Evolutionary conservation across 306 rosid species (phyloP), one percentile per base, ranked within the genome.

Genomic region (Dalbergia cochinchinensis): DNA sequence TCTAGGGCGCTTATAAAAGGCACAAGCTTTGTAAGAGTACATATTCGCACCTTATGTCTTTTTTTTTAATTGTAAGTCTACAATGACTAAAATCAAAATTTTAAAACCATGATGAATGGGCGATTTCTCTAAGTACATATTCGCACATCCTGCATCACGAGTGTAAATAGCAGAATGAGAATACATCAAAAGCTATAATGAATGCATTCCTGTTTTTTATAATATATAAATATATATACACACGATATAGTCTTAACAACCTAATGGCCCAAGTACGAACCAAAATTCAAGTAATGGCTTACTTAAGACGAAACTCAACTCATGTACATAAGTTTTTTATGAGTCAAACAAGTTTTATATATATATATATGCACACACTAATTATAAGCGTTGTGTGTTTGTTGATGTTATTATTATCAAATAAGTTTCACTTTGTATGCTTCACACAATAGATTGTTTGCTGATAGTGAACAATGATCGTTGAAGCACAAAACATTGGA

Each of bases 261-360:
- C 65, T 16, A 18, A 63, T 7, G 44, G 44, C 39, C 65, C 12
- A 26, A 77, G 41, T 65, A 0, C 51, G 20, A n/a, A 51, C 74
- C 74, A 65, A 53, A 39, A 5, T 20, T 77, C 74, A 77, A 77
- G 81, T 65, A 53, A 67, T 78, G 16, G 75, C 51, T 67, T 41
- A 47, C 33, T 41, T 9, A 11, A 8, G 67, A 57, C 41, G 35
- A 67, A 39, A 67, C 59, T 3, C 11, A 26, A 15, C 54, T 76
- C 7, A 0, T 47, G 60, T 54, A 54, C 20, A 33, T 61, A 16
- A 26, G 5, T 45, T 61, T 45, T 35, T 50, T 1, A 48, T 18
- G 54, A 35, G 22, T 50, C 53, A 6, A 51, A 51, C 57, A 51
- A 65, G 33, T 37, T 7, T 12, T 4, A 5, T 1, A 54, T 4